Conservation (phyloP, 2,329 filamentous ascomycete genomes). For the Cladophialophora carrionii region DNA sequence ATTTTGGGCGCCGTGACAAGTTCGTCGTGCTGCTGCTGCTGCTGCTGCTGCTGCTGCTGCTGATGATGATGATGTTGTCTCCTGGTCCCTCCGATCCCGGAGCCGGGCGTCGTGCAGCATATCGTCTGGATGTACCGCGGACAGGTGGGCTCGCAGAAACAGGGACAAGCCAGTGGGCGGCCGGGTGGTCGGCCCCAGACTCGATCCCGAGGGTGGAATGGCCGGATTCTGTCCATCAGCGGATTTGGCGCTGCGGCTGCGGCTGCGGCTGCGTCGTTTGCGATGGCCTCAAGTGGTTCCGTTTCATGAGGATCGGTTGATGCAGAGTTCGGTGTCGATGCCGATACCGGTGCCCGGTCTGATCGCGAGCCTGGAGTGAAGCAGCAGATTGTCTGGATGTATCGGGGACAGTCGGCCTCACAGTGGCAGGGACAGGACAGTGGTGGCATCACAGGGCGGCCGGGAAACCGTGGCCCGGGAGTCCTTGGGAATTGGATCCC, state of each 20-base stretch:
- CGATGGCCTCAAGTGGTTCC: background rate
- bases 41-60: no score
- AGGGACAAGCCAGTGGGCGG: constrained; percentile 15
- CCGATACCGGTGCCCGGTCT: background rate
- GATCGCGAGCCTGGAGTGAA: constrained; percentile 9
- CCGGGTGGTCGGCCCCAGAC: constrained; percentile 8
- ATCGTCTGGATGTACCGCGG: constrained; percentile 27
- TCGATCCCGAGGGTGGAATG: background rate
- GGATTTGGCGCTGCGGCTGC: background rate
- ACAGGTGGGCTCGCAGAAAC: constrained; percentile 23
- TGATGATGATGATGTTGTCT: background rate
- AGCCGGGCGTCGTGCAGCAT: constrained; percentile 27
- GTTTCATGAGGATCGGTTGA: no score
- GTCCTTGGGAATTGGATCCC: background rate
- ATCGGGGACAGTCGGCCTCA: constrained; percentile 12
- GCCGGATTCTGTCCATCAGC: constrained; percentile 7
- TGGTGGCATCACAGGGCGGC: constrained; percentile 12
- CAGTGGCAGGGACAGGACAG: constrained; percentile 29
- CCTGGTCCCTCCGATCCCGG: background rate
- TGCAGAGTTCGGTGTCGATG: no score
- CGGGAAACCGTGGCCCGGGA: background rate
- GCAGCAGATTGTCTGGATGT: constrained; percentile 24
- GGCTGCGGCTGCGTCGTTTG: background rate
- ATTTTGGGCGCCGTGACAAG: background rate
- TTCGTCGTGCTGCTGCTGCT: background rate